These are phyloP conservation scores for Jimgerdemannia flammicorona DNA, from an alignment of 192 early-diverging fungal species.

Conservation along the genomic window DNA sequence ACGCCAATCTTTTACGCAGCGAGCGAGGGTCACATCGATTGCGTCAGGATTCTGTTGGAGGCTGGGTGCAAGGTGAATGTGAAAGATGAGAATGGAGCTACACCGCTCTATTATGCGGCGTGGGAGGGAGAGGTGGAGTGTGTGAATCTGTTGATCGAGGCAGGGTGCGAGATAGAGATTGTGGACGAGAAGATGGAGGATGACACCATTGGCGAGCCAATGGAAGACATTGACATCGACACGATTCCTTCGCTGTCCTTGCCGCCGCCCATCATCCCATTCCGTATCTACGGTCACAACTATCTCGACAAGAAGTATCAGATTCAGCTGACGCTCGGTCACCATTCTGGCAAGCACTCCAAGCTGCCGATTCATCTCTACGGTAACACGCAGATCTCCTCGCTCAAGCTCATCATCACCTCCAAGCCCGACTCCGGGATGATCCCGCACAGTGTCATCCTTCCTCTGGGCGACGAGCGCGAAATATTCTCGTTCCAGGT, in stretches of 20 bases:
- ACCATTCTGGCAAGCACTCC: conserved; percentile 36
- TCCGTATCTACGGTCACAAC: conserved; percentile 97
- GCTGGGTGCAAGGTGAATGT: conserved; percentile 71
- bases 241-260: conserved; percentile 89
- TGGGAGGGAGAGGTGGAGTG: conserved; percentile 87
- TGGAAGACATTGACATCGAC: conserved; percentile 76
- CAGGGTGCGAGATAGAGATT: conserved; percentile 26
- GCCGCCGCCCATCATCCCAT: conserved; percentile 97
- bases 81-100: conserved; percentile 81
- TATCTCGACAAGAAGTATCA: conserved; percentile 90
- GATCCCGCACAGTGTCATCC: conserved; percentile 87
- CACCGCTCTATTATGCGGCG: conserved; percentile 87
- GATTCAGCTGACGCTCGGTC: conserved; percentile 71
- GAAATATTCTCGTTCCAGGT: conserved; percentile 85
- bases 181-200: conserved; percentile 3
- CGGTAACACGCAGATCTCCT: conserved; percentile 64
- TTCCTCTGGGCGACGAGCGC: conserved; percentile 80
- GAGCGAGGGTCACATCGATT: conserved; percentile 82
- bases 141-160: conserved; percentile 70
- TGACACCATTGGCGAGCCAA: conserved; percentile 19
- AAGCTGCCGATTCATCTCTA: conserved; percentile 48
- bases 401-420: conserved; percentile 82
- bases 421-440: conserved; percentile 85
- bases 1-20: conserved; percentile 96
- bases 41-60: conserved; percentile 74